Percentiles rank a stretch among this genome's conserved stretches.
Evolutionary conservation across 2,329 filamentous ascomycete genomes (phyloP).

Genomic region (Periglandula ipomoeae): DNA sequence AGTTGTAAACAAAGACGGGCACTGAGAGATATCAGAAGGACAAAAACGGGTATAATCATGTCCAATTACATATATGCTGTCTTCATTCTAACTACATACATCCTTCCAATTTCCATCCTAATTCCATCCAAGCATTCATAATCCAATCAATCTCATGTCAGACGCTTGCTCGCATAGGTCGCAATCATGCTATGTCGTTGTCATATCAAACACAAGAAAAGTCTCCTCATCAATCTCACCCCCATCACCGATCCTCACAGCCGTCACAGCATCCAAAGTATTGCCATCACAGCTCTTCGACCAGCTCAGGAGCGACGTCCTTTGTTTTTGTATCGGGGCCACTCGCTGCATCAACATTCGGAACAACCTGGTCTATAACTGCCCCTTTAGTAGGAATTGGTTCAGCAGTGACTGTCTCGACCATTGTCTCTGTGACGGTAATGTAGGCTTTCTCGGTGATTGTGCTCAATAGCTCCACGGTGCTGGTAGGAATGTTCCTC

Average conservation of each 20-base stretch:
- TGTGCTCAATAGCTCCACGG: constrained; percentile 9
- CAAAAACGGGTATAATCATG: neutral
- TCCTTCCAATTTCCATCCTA: neutral
- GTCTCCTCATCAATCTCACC: neutral
- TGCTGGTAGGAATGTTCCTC: constrained; percentile 2
- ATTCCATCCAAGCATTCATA: neutral
- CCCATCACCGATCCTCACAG: neutral
- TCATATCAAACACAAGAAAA: constrained; percentile 1
- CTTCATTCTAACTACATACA: neutral
- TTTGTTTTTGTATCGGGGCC: neutral
- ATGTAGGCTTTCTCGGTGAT: constrained; percentile 12
- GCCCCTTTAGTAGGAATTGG: constrained; percentile 9
- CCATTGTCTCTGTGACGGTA: constrained; percentile 24
- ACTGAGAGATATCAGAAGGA: neutral
- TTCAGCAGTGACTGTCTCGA: constrained; percentile 9
- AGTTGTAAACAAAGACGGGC: neutral
- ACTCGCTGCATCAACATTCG: neutral
- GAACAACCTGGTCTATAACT: constrained; percentile 6
- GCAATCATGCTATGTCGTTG: neutral
- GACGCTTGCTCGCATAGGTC: constrained; percentile 1
- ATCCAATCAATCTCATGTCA: neutral
- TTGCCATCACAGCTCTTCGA: neutral
- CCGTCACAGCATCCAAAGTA: neutral
- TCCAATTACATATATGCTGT: neutral
- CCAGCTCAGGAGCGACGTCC: neutral